Base-by-base conservation (phyloP, 2,329 filamentous ascomycete species). In the Fusarium abutilonis region DNA sequence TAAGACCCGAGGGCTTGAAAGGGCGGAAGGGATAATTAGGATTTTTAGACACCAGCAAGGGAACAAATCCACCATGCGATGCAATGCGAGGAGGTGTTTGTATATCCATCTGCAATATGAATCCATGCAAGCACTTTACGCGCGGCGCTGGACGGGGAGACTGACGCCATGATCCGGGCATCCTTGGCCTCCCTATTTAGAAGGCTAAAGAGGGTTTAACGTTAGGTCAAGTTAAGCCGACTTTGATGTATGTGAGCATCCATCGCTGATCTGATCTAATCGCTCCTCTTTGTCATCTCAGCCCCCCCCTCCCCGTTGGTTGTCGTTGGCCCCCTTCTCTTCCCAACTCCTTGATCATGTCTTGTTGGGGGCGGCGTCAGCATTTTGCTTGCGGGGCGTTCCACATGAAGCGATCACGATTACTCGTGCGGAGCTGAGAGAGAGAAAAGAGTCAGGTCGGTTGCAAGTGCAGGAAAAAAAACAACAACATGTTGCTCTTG, bases 91-190 rank as follows among this genome's bases (percentile, higher is more conserved):
- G 32, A 39, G 44, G 42, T 21, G 50, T 28, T 28, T 28, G 6
- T 34, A 23, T 21, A 28, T 43, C 23, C 35, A 28, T 43, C 23
- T 28, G 17, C 39, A 39, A 26, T 26, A 26, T 29, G 35, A 35
- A 42, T n/a, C 48, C 36, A 63, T 66, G 63, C 63, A 66, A 66
- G 63, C 63, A 66, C 63, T 66, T 66, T 66, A 66, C 63, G 54
- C 63, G 63, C 39, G 52, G 52, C 23, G 23, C 23, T 26, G 28
- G 48, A 55, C 49, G 44, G 61, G 44, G 61, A 64, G 61, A 64
- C 61, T 65, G 52, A 65, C 41, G 62, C 56, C 45, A 64, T 65
- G 60, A 44, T 49, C 60, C 40, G 50, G 40, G 31, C 36, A 41
- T 34, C 28, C 36, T n/a, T 32, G 36, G 8, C 14, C 38, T 34